These are phyloP conservation scores for Sphaerulina vaccinii DNA, from an alignment of 2,329 filamentous ascomycete species.

Conservation along the genomic window DNA sequence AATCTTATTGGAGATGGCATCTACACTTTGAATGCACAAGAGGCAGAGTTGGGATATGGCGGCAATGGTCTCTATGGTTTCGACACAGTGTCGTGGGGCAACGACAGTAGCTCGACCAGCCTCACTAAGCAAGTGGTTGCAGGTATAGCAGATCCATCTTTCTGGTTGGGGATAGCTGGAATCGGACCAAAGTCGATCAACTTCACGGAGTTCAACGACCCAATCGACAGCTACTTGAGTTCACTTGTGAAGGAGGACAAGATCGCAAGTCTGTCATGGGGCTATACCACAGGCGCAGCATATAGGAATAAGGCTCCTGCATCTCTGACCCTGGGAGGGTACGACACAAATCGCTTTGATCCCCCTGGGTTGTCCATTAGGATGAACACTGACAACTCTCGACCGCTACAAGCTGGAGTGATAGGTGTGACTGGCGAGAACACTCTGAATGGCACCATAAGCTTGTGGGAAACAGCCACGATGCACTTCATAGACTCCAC, in stretches of 20 bases:
- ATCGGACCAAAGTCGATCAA: conserved; percentile 7
- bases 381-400: conserved; percentile 26
- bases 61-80: conserved; percentile 14
- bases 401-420: conserved; percentile 29
- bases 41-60: conserved; percentile 4
- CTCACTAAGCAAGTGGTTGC: conserved; percentile 10
- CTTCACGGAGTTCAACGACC: conserved; percentile 33
- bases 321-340: conserved; percentile 40
- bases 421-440: conserved; percentile 8
- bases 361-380: not conserved
- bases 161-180: conserved; percentile 14
- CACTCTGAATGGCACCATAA: conserved; percentile 7
- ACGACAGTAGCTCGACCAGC: not conserved
- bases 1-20: conserved; percentile 7
- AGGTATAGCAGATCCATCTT: conserved; percentile 5
- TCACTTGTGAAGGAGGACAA: conserved; percentile 55
- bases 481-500: conserved; percentile 39
- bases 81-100: conserved; percentile 6
- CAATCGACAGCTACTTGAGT: conserved; percentile 33
- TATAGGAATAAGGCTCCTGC: conserved; percentile 49
- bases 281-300: conserved; percentile 69
- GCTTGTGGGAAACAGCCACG: not conserved
- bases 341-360: conserved; percentile 13
- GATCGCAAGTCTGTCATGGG: conserved; percentile 70
- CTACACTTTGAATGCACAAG: conserved; percentile 9